Conservation (phyloP, 192 early-diverging fungal genomes). For the Coemansia sp. region DNA sequence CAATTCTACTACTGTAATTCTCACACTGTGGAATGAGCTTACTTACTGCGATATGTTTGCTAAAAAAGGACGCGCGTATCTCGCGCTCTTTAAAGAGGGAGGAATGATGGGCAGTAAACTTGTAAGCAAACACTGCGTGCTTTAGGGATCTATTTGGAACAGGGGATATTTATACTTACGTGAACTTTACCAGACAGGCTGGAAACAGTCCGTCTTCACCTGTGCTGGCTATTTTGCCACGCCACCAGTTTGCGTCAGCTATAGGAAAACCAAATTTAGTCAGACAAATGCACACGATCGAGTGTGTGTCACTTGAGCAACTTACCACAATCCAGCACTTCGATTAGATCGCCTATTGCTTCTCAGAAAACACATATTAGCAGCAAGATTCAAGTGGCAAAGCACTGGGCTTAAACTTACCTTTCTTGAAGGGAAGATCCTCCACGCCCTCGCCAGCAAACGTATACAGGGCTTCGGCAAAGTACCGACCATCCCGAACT, state of each 20-base stretch:
- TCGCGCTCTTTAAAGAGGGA: too few species aligned
- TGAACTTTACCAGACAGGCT: slow-evolving; percentile 55
- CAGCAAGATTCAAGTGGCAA: not conserved
- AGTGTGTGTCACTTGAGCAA: not conserved
- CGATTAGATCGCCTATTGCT: slow-evolving; percentile 42
- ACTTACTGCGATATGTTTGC: not conserved
- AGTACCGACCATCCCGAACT: slow-evolving; percentile 50
- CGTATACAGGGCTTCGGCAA: slow-evolving; percentile 54
- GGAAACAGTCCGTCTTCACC: slow-evolving; percentile 54
- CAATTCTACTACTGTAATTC: too few species aligned
- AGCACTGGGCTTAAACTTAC: slow-evolving; percentile 8
- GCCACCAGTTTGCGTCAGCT: slow-evolving; percentile 59
- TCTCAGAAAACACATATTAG: slow-evolving; percentile 1
- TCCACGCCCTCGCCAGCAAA: slow-evolving; percentile 55
- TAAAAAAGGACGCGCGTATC: slow-evolving; percentile 2
- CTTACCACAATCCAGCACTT: slow-evolving; percentile 50
- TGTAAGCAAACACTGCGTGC: too few species aligned
- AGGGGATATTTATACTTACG: slow-evolving; percentile 36
- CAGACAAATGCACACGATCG: not conserved
- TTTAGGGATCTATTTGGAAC: not conserved
- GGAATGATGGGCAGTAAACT: too few species aligned
- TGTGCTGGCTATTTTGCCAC: slow-evolving; percentile 45
- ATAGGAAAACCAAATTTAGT: slow-evolving; percentile 9
- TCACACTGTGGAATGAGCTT: too few species aligned
- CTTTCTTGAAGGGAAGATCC: slow-evolving; percentile 54